phyloP scores from a whole-genome alignment of 2,329 filamentous ascomycete species.

The Epichloe coenophiala region DNA sequence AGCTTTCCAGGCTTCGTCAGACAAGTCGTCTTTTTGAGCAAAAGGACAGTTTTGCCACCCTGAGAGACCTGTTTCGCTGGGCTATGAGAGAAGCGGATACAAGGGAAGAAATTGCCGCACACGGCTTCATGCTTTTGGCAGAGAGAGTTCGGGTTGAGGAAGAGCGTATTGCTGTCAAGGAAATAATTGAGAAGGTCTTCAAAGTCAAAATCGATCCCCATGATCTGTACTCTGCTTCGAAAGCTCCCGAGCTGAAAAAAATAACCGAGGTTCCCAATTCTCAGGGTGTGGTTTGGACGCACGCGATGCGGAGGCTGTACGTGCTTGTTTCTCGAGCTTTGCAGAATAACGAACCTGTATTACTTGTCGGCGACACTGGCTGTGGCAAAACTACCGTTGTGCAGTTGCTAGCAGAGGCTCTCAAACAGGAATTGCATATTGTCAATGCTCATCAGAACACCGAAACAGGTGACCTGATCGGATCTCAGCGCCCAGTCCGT shows the following conservation, averaged over 20 bases:
- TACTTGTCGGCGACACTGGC: constrained; percentile 91
- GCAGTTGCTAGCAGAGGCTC: constrained; percentile 75
- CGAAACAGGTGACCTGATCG: constrained; percentile 93
- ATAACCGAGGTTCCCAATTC: constrained; percentile 32
- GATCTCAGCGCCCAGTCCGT: constrained; percentile 80
- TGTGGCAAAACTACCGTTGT: constrained; percentile 97
- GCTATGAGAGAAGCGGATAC: constrained; percentile 73
- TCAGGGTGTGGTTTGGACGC: constrained; percentile 79
- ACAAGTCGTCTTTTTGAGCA: constrained; percentile 89
- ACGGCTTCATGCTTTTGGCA: constrained; percentile 92
- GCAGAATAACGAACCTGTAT: constrained; percentile 80
- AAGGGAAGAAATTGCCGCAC: constrained; percentile 74
- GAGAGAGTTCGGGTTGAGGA: constrained; percentile 88
- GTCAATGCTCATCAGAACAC: constrained; percentile 98
- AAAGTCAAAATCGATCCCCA: constrained; percentile 68
- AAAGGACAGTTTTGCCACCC: constrained; percentile 90
- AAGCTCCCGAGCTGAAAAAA: constrained; percentile 41
- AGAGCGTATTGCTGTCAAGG: constrained; percentile 72
- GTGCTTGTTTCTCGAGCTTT: constrained; percentile 79
- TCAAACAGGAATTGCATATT: constrained; percentile 64
- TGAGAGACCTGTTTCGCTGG: constrained; percentile 94
- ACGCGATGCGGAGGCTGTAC: constrained; percentile 84
- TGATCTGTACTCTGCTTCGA: constrained; percentile 53
- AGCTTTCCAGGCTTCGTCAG: constrained; percentile 79
- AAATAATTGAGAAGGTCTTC: constrained; percentile 81